Conservation (phyloP, 2,329 filamentous ascomycete genomes). For the Eutypa lata region DNA sequence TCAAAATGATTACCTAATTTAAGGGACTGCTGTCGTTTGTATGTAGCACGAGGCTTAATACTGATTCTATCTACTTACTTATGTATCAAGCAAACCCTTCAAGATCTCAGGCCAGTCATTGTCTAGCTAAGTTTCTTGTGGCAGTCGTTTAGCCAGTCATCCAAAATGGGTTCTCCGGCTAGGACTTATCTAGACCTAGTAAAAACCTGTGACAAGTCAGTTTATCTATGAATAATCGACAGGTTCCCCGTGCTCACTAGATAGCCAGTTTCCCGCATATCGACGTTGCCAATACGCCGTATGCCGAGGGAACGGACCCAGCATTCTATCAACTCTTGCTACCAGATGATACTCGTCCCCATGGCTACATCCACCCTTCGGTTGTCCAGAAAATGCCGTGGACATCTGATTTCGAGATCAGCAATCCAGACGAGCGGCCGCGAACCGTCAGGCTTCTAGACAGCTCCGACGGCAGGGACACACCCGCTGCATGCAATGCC, state of each 20-base stretch:
- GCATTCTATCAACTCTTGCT: conserved; percentile 43
- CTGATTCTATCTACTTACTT: too few species aligned
- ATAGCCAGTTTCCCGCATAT: conserved; percentile 42
- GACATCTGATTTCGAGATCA: conserved; percentile 32
- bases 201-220: conserved; percentile 41
- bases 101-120: too few species aligned
- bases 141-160: not conserved
- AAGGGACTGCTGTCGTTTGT: too few species aligned
- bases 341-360: conserved; percentile 40
- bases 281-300: conserved; percentile 26
- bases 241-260: conserved; percentile 10
- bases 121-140: too few species aligned
- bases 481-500: conserved; percentile 18
- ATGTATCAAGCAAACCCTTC: too few species aligned
- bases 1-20: too few species aligned
- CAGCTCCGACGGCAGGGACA: conserved; percentile 17
- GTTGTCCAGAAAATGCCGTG: conserved; percentile 43
- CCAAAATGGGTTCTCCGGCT: conserved; percentile 7
- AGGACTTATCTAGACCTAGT: conserved; percentile 35
- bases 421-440: conserved; percentile 19
- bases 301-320: conserved; percentile 3
- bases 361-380: conserved; percentile 46
- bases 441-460: conserved; percentile 26
- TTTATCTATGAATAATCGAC: not conserved
- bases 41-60: too few species aligned